A percentile compares a stretch with the other conserved stretches of the same genome.
Evolutionary conservation across 2,329 filamentous ascomycete species (phyloP).

Genomic region (Paradendryphiella salina): DNA sequence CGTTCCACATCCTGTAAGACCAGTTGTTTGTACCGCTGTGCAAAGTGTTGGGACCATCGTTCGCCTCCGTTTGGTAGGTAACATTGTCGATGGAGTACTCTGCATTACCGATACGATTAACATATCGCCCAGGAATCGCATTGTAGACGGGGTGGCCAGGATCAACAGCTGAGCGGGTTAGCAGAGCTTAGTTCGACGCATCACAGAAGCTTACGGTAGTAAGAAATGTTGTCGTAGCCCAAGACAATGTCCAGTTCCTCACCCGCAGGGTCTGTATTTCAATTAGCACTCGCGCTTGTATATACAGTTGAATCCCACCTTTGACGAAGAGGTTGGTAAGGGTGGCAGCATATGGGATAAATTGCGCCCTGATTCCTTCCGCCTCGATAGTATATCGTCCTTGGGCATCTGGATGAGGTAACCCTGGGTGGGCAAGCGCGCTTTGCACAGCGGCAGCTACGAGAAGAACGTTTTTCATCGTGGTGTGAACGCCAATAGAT

Average conservation of each 20-base stretch:
- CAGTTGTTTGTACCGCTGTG: constrained; percentile 44
- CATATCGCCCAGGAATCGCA: constrained; percentile 40
- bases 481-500: background rate
- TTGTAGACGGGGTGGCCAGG: constrained; percentile 44
- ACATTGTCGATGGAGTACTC: constrained; percentile 35
- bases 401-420: constrained; percentile 28
- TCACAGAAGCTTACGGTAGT: constrained; percentile 33
- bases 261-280: constrained; percentile 32
- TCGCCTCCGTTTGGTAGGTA: constrained; percentile 34
- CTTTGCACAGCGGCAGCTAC: constrained; percentile 20
- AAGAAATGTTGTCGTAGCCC: constrained; percentile 43
- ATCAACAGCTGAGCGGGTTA: constrained; percentile 34
- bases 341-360: constrained; percentile 42
- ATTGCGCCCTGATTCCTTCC: constrained; percentile 40
- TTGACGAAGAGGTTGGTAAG: constrained; percentile 43
- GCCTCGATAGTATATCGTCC: constrained; percentile 40
- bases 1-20: constrained; percentile 38
- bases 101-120: constrained; percentile 42
- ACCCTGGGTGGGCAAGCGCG: constrained; percentile 14
- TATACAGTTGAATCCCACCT: constrained; percentile 15
- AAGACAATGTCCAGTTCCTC: constrained; percentile 39
- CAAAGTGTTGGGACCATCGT: constrained; percentile 42
- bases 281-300: constrained; percentile 9
- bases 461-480: constrained; percentile 32
- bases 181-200: background rate